phyloP scores from a whole-genome alignment of 177 flowering plant genomes.

The Vitis hybrid region DNA sequence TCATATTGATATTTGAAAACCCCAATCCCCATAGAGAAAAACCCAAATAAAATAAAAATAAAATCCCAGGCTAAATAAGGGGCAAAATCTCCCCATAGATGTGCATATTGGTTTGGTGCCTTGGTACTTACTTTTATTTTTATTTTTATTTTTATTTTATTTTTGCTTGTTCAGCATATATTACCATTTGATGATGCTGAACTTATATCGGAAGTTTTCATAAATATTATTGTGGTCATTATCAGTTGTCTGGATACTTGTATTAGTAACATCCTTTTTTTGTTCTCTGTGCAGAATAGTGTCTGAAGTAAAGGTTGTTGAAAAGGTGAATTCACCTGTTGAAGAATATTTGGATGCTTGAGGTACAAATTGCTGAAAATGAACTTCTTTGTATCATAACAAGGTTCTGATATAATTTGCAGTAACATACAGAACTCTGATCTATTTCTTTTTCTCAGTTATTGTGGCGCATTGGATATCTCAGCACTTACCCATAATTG shows the following conservation, averaged over 20 bases:
- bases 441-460: not conserved
- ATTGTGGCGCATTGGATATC: conserved; percentile 11
- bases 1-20: no score
- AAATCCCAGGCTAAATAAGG: no score
- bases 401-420: conserved; percentile 12
- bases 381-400: conserved; percentile 29
- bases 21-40: no score
- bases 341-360: conserved; percentile 18
- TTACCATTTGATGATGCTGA: no score
- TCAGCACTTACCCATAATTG: conserved; percentile 13
- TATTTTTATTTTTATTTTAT: no score
- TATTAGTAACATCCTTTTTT: not conserved
- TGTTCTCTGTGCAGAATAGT: conserved; percentile 26
- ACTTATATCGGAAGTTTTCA: no score
- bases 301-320: conserved; percentile 24
- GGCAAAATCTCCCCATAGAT: no score
- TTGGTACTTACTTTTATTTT: no score
- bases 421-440: conserved; percentile 10
- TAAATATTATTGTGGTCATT: no score
- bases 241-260: not conserved
- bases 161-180: no score
- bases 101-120: no score
- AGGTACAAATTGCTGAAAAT: conserved; percentile 25
- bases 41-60: no score
- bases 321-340: conserved; percentile 36